Base-by-base conservation (phyloP, 805 yeast species). In the Kodamaea leandrae region DNA sequence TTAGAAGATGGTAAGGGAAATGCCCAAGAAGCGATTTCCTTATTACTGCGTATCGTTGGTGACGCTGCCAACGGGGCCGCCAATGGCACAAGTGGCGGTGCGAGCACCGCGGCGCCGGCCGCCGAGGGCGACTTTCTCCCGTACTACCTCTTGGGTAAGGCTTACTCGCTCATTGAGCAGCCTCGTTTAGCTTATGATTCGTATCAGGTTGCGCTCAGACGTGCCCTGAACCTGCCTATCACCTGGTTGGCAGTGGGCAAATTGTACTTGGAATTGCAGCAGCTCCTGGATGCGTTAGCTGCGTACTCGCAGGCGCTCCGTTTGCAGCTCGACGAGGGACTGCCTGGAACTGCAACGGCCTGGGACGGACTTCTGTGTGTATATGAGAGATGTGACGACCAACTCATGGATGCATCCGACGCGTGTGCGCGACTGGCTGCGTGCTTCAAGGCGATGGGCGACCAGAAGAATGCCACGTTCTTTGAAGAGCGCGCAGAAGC, bases 161-260 rank as follows among this genome's bases (percentile, higher is more conserved):
- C 82, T 0, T 72, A 77, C 48, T 61, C 76, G 5, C 45, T 70
- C 19, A 49, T 69, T 13, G 72, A 71, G 39, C 61, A 69, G 33
- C 78, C 77, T 20, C 58, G 76, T 29, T 63, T 67, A 26, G 78
- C 83, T 2, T 78, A 78, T 53, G 79, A 76, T 43, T 67, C 76
- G 10, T 70, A 74, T 43, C 83, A 80, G 51, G 61, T 72, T 34
- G 78, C 83, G 1, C 59, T 78, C 41, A 63, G 75, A 46, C 69
- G 76, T 32, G 78, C 80, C 0, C 72, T 78, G 14, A 58, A 63
- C 12, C 70, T 73, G 10, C 78, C 85, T n/a, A 62, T 78, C 37
- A 75, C 83, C 2, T 82, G 87, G 89, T 60, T 82, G 24, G 78
- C 82, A 0, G 78, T 81, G 20, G 89, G 86, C 3, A 70, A 77